phyloP scores from a whole-genome alignment of 495 filamentous ascomycete genomes.

The Daldinia bambusicola region DNA sequence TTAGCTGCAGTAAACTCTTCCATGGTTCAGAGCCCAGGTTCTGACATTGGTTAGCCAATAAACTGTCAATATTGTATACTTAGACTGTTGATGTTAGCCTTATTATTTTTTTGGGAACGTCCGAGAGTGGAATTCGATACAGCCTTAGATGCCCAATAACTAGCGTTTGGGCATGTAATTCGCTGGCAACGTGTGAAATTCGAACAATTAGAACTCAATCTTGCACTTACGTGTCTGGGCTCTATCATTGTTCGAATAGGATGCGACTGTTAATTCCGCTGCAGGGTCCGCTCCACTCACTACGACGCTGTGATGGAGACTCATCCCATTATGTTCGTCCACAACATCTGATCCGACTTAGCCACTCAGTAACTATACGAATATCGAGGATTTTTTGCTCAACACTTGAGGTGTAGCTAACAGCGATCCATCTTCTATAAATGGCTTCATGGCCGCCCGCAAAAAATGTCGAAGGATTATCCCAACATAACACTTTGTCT shows the following conservation, averaged over 20 bases:
- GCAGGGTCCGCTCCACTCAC: conserved; percentile 25
- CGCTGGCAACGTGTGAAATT: conserved; percentile 14
- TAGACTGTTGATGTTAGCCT: background rate
- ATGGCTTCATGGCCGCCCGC: conserved; percentile 16
- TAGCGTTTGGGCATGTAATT: conserved; percentile 12
- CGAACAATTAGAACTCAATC: conserved; percentile 18
- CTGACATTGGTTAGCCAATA: conserved; percentile 1
- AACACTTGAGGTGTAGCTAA: conserved; percentile 5
- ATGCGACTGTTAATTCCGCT: conserved; percentile 23
- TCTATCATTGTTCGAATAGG: conserved; percentile 29
- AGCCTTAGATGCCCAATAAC: conserved; percentile 8
- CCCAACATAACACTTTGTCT: conserved; percentile 12
- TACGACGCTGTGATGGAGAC: conserved; percentile 15
- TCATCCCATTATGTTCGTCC: conserved; percentile 26
- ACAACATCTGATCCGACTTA: conserved; percentile 27
- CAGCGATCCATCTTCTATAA: conserved; percentile 23
- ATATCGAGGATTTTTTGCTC: conserved; percentile 5
- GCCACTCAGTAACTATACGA: conserved; percentile 24
- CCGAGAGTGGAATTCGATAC: conserved; percentile 1
- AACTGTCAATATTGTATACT: background rate
- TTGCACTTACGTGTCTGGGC: conserved; percentile 22
- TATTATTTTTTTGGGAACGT: background rate
- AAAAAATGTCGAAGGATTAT: conserved; percentile 2
- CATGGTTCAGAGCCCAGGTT: background rate
- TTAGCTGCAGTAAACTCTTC: background rate